phyloP scores from a whole-genome alignment of 768 basidiomycete genomes.

The Mycena amicta region DNA sequence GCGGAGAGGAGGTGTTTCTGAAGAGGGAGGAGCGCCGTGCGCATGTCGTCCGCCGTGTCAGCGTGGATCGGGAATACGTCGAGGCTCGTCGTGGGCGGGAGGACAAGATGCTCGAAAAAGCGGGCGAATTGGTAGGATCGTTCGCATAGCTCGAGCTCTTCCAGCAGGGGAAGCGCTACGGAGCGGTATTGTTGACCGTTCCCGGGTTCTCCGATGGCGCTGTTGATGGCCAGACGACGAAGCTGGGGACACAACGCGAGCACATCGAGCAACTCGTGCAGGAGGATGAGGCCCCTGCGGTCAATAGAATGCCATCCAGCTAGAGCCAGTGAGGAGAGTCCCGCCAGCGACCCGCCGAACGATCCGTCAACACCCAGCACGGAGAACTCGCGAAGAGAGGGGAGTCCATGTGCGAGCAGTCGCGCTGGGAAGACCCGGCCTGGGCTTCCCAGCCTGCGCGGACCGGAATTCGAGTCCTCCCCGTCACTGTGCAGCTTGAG shows the following conservation, averaged over 20 bases:
- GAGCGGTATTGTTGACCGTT: background rate
- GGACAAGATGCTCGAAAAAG: background rate
- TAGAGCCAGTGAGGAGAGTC: background rate
- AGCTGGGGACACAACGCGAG: background rate
- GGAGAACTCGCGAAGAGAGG: background rate
- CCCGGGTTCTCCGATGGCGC: background rate
- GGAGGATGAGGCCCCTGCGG: background rate
- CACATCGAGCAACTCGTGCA: background rate
- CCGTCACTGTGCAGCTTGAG: background rate
- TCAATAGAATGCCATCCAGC: background rate
- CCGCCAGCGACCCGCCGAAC: background rate
- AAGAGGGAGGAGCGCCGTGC: background rate
- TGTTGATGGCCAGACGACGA: background rate
- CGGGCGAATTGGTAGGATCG: background rate
- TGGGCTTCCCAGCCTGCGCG: no score
- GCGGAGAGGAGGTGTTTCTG: no score
- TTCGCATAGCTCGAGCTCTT: background rate
- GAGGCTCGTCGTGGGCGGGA: background rate
- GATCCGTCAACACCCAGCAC: background rate
- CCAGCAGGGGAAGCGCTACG: no score
- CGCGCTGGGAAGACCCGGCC: background rate
- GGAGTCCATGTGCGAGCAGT: background rate
- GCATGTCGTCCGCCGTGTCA: background rate
- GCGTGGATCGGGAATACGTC: background rate
- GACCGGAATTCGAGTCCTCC: background rate